Percentiles rank a stretch among this genome's conserved stretches.
phyloP scores from a whole-genome alignment of 495 filamentous ascomycete species.

The Massariosphaeria phaeospora region DNA sequence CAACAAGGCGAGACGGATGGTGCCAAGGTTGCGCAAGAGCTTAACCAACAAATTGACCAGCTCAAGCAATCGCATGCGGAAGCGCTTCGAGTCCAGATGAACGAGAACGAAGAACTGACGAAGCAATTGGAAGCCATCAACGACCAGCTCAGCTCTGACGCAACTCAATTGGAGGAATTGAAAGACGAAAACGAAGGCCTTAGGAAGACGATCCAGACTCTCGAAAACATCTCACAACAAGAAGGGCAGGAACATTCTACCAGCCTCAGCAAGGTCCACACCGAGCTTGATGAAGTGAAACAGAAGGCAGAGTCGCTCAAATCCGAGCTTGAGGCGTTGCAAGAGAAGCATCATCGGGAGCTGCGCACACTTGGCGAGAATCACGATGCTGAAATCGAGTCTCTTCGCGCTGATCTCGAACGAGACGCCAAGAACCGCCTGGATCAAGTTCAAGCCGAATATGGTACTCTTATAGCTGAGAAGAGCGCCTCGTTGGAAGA shows the following conservation, averaged over 20 bases:
- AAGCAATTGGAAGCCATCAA: conserved; percentile 29
- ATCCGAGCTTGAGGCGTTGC: conserved; percentile 10
- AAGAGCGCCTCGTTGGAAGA: conserved; percentile 7
- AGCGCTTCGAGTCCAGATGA: conserved; percentile 9
- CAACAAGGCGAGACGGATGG: conserved; percentile 32
- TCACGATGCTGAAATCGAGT: conserved; percentile 30
- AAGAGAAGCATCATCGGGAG: conserved; percentile 17
- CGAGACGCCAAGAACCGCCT: conserved; percentile 29
- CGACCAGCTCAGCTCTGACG: conserved; percentile 24
- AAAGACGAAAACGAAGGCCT: conserved; percentile 28
- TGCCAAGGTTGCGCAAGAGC: conserved; percentile 23
- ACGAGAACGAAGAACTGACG: conserved; percentile 29
- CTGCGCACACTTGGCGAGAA: conserved; percentile 25
- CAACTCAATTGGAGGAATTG: conserved; percentile 10
- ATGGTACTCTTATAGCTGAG: conserved; percentile 17
- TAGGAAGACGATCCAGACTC: conserved; percentile 23
- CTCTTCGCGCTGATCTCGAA: conserved; percentile 28
- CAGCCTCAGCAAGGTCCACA: conserved; percentile 9
- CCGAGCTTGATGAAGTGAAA: conserved; percentile 20
- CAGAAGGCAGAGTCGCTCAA: conserved; percentile 15
- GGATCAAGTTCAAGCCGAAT: conserved; percentile 23
- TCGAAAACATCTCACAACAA: conserved; percentile 21
- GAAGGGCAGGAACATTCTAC: conserved; percentile 19
- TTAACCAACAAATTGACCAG: conserved; percentile 26
- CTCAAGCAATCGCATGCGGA: conserved; percentile 25